These are phyloP conservation scores for Irpex lacteus DNA, from an alignment of 1,284 basidiomycete species.

Conservation along the genomic window DNA sequence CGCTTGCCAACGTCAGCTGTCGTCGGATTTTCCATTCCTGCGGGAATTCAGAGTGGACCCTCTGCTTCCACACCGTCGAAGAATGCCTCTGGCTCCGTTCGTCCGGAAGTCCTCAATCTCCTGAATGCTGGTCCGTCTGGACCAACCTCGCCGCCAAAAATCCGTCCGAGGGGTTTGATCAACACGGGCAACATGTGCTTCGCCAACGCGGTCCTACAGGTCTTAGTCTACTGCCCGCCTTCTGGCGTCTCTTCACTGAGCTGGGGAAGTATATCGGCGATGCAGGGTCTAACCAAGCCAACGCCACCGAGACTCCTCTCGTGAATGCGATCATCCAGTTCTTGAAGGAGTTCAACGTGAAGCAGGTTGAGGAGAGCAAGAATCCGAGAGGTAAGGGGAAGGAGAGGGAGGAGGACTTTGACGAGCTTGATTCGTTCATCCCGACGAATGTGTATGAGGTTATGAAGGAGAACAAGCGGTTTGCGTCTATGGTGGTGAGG, in stretches of 20 bases:
- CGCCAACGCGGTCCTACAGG: constrained; percentile 92
- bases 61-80: constrained; percentile 16
- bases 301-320: constrained; percentile 64
- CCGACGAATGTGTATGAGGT: constrained; percentile 93
- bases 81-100: constrained; percentile 37
- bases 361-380: constrained; percentile 28
- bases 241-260: constrained; percentile 77
- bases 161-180: constrained; percentile 80
- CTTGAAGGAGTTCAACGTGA: constrained; percentile 71
- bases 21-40: constrained; percentile 68
- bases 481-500: constrained; percentile 87
- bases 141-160: constrained; percentile 33
- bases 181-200: constrained; percentile 99
- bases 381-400: constrained; percentile 33
- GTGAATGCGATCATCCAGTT: constrained; percentile 85
- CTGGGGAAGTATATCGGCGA: constrained; percentile 53
- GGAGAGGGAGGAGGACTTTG: constrained; percentile 38
- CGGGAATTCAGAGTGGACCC: constrained; percentile 18
- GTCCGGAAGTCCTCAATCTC: constrained; percentile 56
- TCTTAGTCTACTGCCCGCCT: constrained; percentile 86
- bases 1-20: constrained; percentile 61
- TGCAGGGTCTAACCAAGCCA: constrained; percentile 30
- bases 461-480: constrained; percentile 93
- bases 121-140: constrained; percentile 47
- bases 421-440: constrained; percentile 72